Evolutionary conservation across 768 basidiomycete species (phyloP).

Genomic region (Boletus coccyginus): DNA sequence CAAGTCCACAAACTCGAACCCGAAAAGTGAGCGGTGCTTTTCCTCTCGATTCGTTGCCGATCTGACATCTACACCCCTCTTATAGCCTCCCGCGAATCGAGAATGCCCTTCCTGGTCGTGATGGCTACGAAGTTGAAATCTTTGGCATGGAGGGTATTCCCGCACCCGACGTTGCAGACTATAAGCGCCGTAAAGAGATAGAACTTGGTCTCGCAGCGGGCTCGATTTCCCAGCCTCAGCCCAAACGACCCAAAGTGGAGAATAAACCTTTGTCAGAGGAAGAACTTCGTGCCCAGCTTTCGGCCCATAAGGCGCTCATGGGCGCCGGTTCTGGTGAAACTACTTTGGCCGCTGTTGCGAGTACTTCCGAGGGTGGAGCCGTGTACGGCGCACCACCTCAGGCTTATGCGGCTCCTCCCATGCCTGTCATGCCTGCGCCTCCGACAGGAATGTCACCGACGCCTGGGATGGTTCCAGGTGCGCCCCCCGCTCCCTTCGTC

Average conservation of each 20-base stretch:
- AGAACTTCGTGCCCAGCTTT: conserved; percentile 80
- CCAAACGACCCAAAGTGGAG: conserved; percentile 79
- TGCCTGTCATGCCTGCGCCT: conserved; percentile 26
- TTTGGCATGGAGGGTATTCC: conserved; percentile 99
- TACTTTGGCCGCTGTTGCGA: conserved; percentile 32
- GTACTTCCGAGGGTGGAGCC: conserved; percentile 40
- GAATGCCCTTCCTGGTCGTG: conserved; percentile 93
- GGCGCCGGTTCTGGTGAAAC: conserved; percentile 46
- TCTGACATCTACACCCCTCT: conserved; percentile 8
- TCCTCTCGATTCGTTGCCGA: neutral
- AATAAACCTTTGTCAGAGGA: conserved; percentile 77
- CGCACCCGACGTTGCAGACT: conserved; percentile 90
- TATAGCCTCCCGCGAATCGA: conserved; percentile 82
- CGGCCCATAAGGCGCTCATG: conserved; percentile 92
- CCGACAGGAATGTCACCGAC: conserved; percentile 36
- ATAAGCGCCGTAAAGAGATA: conserved; percentile 93
- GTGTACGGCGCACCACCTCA: conserved; percentile 78
- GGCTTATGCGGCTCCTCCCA: conserved; percentile 52
- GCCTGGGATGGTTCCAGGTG: conserved; percentile 41
- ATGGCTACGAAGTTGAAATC: conserved; percentile 98
- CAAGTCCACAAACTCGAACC: conserved; percentile 99
- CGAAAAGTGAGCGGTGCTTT: conserved; percentile 47
- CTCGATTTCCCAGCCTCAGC: conserved; percentile 75
- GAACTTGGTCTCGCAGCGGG: conserved; percentile 85
- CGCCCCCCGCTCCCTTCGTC: conserved; percentile 40